A percentile compares a stretch with the other conserved stretches of the same genome.
Evolutionary conservation across 768 basidiomycete genomes (phyloP).

Genomic region (Punctularia strigosozonata): DNA sequence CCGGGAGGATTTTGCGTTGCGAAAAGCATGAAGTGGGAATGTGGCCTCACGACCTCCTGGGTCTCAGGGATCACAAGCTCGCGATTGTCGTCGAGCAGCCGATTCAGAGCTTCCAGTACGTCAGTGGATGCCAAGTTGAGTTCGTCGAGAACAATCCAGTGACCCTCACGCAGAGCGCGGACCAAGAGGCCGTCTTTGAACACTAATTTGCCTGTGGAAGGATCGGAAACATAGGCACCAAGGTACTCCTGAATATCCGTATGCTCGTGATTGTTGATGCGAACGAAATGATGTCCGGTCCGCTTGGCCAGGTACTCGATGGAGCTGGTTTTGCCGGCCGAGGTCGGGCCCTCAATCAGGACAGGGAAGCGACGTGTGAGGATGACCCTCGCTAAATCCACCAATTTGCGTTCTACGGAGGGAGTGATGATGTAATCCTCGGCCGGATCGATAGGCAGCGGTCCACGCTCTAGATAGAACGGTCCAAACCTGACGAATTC

Average conservation of each 20-base stretch:
- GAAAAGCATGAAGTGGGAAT: constrained; percentile 95
- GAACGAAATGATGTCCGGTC: constrained; percentile 91
- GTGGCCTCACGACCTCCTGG: constrained; percentile 85
- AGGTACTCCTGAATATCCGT: constrained; percentile 99
- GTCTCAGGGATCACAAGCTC: constrained; percentile 95
- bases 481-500: constrained; percentile 80
- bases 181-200: constrained; percentile 94
- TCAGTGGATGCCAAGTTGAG: constrained; percentile 96
- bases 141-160: constrained; percentile 98
- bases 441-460: constrained; percentile 43
- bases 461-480: constrained; percentile 80
- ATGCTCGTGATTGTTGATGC: constrained; percentile 99
- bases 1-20: constrained; percentile 98
- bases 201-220: constrained; percentile 82
- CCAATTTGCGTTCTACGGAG: constrained; percentile 88
- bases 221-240: constrained; percentile 92
- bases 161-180: constrained; percentile 78
- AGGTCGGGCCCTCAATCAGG: constrained; percentile 95
- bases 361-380: constrained; percentile 85
- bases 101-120: constrained; percentile 93
- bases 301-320: constrained; percentile 89
- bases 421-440: constrained; percentile 92
- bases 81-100: constrained; percentile 93
- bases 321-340: constrained; percentile 94
- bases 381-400: constrained; percentile 88